Evolutionary conservation across 129 eudicot species (phyloP).

Genomic region (Escallonia herrerae): DNA sequence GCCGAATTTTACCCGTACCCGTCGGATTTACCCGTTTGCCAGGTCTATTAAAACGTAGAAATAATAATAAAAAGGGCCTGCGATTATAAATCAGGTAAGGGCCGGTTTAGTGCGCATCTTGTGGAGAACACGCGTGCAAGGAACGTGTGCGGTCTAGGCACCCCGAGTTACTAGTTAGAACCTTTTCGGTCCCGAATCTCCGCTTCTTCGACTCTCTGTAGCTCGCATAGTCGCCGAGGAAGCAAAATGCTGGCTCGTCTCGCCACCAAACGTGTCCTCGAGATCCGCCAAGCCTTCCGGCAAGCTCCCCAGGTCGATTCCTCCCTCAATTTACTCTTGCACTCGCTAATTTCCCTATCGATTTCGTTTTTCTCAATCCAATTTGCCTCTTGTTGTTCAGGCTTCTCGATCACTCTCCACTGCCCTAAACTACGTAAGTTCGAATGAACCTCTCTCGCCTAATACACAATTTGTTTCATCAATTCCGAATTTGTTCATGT

Average conservation of each 20-base stretch:
- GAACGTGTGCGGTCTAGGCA: neutral
- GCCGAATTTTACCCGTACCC: too few relatives aligned
- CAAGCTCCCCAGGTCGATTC: constrained; percentile 51
- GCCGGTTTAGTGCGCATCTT: neutral
- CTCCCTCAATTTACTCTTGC: neutral
- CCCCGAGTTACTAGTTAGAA: neutral
- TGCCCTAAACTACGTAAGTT: constrained; percentile 89
- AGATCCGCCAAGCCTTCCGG: constrained; percentile 87
- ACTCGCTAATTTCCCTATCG: neutral
- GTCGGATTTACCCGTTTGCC: too few relatives aligned
- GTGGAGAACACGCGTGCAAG: neutral
- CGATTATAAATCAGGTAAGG: neutral
- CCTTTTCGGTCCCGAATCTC: neutral
- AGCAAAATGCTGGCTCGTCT: constrained; percentile 73
- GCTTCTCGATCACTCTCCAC: constrained; percentile 77
- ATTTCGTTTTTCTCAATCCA: neutral
- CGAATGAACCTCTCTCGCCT: constrained; percentile 1
- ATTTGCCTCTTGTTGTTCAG: constrained; percentile 26
- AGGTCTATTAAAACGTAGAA: too few relatives aligned
- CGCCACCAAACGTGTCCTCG: constrained; percentile 66
- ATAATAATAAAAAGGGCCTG: too few relatives aligned
- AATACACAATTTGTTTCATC: neutral
- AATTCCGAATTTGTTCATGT: constrained; percentile 7
- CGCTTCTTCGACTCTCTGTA: constrained; percentile 3
- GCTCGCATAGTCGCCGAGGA: constrained; percentile 1